A percentile compares a stretch with the other conserved stretches of the same genome.
phyloP scores from a whole-genome alignment of 2,329 filamentous ascomycete species.

The Dichotomopilus funicola region DNA sequence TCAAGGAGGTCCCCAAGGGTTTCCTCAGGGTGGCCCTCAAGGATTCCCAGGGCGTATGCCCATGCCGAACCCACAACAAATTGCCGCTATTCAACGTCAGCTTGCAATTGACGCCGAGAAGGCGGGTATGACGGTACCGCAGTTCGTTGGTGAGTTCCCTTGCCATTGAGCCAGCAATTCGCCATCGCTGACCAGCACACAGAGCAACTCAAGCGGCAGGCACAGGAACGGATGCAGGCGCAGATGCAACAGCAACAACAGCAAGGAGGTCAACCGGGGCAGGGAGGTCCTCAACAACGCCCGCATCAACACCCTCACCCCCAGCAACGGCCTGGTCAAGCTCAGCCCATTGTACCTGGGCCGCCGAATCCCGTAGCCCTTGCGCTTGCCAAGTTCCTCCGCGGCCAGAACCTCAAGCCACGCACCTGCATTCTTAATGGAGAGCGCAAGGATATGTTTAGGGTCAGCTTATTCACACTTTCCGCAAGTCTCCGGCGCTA shows the following conservation, averaged over 20 bases:
- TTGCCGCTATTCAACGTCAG: slow-evolving; percentile 75
- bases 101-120: slow-evolving; percentile 76
- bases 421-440: slow-evolving; percentile 91
- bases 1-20: slow-evolving; percentile 5
- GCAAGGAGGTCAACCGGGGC: slow-evolving; percentile 20
- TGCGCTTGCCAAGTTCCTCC: slow-evolving; percentile 82
- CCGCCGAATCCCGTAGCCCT: slow-evolving; percentile 85
- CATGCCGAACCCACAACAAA: slow-evolving; percentile 73
- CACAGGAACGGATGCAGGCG: slow-evolving; percentile 39
- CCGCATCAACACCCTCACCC: slow-evolving; percentile 28
- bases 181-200: background rate
- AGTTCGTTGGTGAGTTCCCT: slow-evolving; percentile 56
- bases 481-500: slow-evolving; percentile 7
- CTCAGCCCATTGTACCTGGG: slow-evolving; percentile 64
- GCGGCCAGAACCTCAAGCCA: slow-evolving; percentile 75
- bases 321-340: slow-evolving; percentile 32
- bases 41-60: slow-evolving; percentile 19
- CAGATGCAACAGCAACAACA: slow-evolving; percentile 33
- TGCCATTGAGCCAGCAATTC: background rate
- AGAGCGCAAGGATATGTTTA: slow-evolving; percentile 97
- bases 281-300: slow-evolving; percentile 24
- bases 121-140: slow-evolving; percentile 74
- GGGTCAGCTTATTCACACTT: slow-evolving; percentile 36
- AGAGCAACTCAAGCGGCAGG: slow-evolving; percentile 56
- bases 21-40: slow-evolving; percentile 19